A percentile compares a stretch with the other conserved stretches of the same genome.
Conservation (phyloP, 345 rosid genomes). For the Salix brachista region DNA sequence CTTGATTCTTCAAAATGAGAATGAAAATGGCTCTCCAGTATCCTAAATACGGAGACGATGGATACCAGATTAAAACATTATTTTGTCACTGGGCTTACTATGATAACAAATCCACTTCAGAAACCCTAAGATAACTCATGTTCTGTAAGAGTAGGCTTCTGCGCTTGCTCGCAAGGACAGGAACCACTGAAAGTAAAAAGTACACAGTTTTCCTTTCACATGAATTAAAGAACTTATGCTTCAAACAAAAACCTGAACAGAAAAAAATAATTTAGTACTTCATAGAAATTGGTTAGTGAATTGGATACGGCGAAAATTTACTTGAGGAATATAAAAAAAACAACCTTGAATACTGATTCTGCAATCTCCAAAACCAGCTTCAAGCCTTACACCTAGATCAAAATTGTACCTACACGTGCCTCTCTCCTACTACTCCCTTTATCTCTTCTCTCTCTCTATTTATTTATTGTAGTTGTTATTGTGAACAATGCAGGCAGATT, state of each 20-base stretch:
- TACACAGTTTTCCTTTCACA: neutral
- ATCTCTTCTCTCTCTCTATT: neutral
- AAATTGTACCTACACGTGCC: constrained; percentile 14
- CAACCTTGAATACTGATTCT: neutral
- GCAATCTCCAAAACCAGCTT: neutral
- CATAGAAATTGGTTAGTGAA: neutral
- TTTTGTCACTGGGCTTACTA: too few relatives aligned
- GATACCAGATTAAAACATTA: too few relatives aligned
- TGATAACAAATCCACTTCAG: too few relatives aligned
- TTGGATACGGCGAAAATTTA: neutral
- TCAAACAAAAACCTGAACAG: neutral
- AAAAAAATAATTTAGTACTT: neutral
- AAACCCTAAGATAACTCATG: too few relatives aligned
- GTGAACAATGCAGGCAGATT: neutral
- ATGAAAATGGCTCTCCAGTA: too few relatives aligned
- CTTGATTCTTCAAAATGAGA: too few relatives aligned
- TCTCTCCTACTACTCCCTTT: neutral
- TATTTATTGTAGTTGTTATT: neutral
- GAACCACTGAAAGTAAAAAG: neutral
- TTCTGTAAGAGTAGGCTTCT: neutral
- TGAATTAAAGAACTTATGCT: neutral
- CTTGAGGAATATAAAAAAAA: neutral
- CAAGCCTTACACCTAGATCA: constrained; percentile 14
- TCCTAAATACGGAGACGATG: too few relatives aligned
- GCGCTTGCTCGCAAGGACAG: neutral